Base-by-base conservation (phyloP, 2,329 filamentous ascomycete species). In the Alternaria gaisen region DNA sequence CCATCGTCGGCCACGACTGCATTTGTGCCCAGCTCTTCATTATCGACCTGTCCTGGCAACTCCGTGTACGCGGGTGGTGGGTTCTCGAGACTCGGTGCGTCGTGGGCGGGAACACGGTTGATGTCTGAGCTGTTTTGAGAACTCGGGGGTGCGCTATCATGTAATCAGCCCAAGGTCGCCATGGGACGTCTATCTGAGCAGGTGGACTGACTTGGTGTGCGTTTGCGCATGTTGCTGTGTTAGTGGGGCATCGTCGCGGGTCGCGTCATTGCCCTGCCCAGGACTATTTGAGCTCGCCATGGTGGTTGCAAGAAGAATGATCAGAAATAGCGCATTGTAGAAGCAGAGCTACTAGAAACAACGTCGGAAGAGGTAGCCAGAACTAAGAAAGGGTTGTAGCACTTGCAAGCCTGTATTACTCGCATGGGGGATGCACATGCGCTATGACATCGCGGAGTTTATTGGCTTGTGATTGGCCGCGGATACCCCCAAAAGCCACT, bases 1-100 rank as follows among this genome's bases (percentile, higher is more conserved):
- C 79, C 79, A 65, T 80, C 79, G 11, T 74, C 72, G 9, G 71
- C 70, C 20, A 78, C 73, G 8, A 72, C 59, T 3, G 84, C 85
- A 78, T 84, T 85, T 10, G 79, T 80, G 48, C 79, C 79, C 40
- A 80, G 61, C 36, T 75, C 79, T 38, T 74, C 70, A 36, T 77
- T 77, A 34, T 80, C 77, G 58, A 81, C 75, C 48, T 79, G 77
- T 55, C 80, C 80, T 32, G 78, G 78, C 11, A 71, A 65, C 34
- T 81, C 79, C 57, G 73, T 80, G 61, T 82, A 82, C 44, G 79
- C 71, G 42, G 78, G 80, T 30, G 79, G 79, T 26, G 78, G 67
- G 16, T 71, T 59, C 44, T 71, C 67, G 30, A 57, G 47, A 36
- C 50, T 57, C 4, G 68, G 48, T 36, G 65, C 59, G 22, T 69